These are phyloP conservation scores for Fonsecaea nubica DNA, from an alignment of 2,329 filamentous ascomycete genomes.

Conservation along the genomic window DNA sequence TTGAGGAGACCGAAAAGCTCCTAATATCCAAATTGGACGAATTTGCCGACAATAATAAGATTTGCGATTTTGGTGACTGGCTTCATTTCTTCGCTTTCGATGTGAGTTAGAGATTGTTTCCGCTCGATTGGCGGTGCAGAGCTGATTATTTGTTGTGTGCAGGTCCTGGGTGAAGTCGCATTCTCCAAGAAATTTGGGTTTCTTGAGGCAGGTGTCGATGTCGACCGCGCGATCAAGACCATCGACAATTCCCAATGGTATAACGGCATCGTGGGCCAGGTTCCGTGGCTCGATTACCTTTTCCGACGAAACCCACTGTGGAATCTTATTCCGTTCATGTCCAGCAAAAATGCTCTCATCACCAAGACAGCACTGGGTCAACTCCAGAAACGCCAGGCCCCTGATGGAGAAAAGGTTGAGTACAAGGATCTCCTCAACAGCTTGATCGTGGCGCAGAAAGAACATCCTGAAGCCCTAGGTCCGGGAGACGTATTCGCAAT, in stretches of 20 bases:
- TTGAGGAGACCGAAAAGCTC: constrained; percentile 51
- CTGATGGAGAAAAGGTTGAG: constrained; percentile 48
- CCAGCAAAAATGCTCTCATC: constrained; percentile 56
- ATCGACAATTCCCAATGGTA: constrained; percentile 54
- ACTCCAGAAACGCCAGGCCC: constrained; percentile 52
- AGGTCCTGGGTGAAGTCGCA: constrained; percentile 48
- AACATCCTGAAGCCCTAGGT: constrained; percentile 56
- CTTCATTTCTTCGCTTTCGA: constrained; percentile 49
- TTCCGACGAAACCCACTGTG: constrained; percentile 60
- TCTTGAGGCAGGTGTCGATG: constrained; percentile 57
- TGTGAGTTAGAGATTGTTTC: constrained; percentile 36
- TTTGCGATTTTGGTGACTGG: constrained; percentile 54
- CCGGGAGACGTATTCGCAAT: constrained; percentile 65
- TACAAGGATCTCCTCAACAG: constrained; percentile 60
- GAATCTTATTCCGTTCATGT: constrained; percentile 53
- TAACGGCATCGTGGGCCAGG: constrained; percentile 42
- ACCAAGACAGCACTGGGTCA: constrained; percentile 56
- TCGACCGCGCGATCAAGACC: constrained; percentile 59
- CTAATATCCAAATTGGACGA: constrained; percentile 53
- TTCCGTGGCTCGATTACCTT: constrained; percentile 55
- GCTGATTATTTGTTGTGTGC: constrained; percentile 10
- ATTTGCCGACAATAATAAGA: constrained; percentile 48
- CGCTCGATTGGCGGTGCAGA: background rate
- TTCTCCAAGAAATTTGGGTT: constrained; percentile 59
- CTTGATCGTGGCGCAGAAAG: constrained; percentile 60